Conservation (phyloP, 352 stramenopile species). For the Phytophthora crassamura region DNA sequence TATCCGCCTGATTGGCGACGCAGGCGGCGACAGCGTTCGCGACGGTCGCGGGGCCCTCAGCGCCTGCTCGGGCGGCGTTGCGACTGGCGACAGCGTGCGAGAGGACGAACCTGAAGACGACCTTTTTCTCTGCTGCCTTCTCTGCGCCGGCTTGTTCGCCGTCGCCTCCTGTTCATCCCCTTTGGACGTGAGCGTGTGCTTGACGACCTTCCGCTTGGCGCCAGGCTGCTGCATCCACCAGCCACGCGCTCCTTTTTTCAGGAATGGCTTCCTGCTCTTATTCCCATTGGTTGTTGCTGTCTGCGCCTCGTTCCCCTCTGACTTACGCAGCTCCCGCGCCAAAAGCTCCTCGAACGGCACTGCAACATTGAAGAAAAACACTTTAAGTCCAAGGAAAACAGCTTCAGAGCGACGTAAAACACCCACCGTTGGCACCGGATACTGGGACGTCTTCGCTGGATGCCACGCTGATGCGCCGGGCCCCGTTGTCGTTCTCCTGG, state of each 20-base stretch:
- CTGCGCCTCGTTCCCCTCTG: slow-evolving; percentile 13
- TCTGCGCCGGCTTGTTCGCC: slow-evolving; percentile 8
- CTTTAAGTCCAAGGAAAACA: not conserved
- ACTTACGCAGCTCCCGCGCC: slow-evolving; percentile 66
- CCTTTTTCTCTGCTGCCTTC: not conserved
- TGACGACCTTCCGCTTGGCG: slow-evolving; percentile 59
- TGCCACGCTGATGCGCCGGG: slow-evolving; percentile 18
- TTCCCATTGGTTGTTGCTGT: not conserved
- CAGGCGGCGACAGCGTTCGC: slow-evolving; percentile 26
- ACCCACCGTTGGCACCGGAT: slow-evolving; percentile 26
- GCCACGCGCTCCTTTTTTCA: slow-evolving; percentile 77
- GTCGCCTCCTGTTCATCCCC: slow-evolving; percentile 31
- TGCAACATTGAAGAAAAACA: slow-evolving; percentile 22
- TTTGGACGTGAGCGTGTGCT: slow-evolving; percentile 67
- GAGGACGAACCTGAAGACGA: slow-evolving; percentile 17
- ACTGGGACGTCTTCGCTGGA: slow-evolving; percentile 32
- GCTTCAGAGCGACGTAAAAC: not conserved
- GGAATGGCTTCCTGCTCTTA: slow-evolving; percentile 58
- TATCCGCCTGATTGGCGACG: slow-evolving; percentile 23
- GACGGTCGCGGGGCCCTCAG: slow-evolving; percentile 2
- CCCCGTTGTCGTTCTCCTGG: slow-evolving; percentile 39
- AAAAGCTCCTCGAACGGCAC: slow-evolving; percentile 78
- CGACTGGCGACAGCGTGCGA: slow-evolving; percentile 23
- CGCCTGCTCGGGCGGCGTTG: slow-evolving; percentile 14
- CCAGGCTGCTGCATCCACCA: slow-evolving; percentile 84